Evolutionary conservation across 2,329 filamentous ascomycete genomes (phyloP).

Genomic region (Xylariaceae sp.): DNA sequence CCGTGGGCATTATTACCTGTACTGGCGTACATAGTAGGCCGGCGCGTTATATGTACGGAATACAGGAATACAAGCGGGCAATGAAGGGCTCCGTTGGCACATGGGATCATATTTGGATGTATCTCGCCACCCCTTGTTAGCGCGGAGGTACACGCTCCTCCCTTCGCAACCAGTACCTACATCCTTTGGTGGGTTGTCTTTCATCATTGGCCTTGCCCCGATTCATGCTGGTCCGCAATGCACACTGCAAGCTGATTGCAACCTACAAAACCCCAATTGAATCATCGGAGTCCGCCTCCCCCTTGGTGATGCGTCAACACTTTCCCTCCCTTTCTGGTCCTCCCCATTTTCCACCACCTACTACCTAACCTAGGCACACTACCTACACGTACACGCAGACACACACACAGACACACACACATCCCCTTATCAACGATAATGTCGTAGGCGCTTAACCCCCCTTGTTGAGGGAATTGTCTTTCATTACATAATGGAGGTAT

Average conservation of each 20-base stretch:
- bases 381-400: constrained; percentile 1
- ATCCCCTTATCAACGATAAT: not conserved
- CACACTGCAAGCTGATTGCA: constrained; percentile 31
- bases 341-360: not conserved
- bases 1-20: too few relatives aligned
- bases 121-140: constrained; percentile 31
- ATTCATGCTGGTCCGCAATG: constrained; percentile 23
- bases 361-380: not conserved
- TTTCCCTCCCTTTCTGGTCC: constrained; percentile 22
- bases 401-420: not conserved
- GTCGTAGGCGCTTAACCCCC: not conserved
- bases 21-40: too few relatives aligned
- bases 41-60: not conserved
- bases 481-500: not conserved
- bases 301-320: constrained; percentile 18
- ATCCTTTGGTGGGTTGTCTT: constrained; percentile 20
- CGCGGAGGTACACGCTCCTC: constrained; percentile 23
- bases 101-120: constrained; percentile 14
- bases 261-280: constrained; percentile 22
- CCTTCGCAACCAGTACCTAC: constrained; percentile 7
- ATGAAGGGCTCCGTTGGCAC: not conserved
- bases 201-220: constrained; percentile 24
- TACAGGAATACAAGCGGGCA: not conserved
- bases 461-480: not conserved
- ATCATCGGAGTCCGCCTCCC: constrained; percentile 29